Percentiles rank a stretch among this genome's conserved stretches.
Evolutionary conservation across 768 basidiomycete species (phyloP).

Genomic region (Lyophyllum decastes): DNA sequence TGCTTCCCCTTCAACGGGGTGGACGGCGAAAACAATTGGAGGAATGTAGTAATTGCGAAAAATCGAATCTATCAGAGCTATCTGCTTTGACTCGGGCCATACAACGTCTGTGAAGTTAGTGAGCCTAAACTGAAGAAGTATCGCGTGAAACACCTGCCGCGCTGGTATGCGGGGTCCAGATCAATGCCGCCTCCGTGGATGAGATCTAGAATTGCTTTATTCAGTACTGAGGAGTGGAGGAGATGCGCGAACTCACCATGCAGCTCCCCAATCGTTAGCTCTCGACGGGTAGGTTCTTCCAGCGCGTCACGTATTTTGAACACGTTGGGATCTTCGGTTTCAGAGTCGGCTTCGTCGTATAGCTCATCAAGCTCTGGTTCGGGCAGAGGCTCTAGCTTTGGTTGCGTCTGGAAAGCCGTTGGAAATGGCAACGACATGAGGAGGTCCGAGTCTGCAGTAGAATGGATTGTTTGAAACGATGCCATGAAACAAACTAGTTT

Average conservation of each 20-base stretch:
- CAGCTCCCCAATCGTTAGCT: slow-evolving; percentile 44
- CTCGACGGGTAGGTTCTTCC: slow-evolving; percentile 37
- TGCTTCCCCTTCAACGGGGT: slow-evolving; percentile 43
- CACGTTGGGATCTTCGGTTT: slow-evolving; percentile 36
- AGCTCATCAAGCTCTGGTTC: slow-evolving; percentile 50
- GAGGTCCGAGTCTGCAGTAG: not conserved
- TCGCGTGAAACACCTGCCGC: slow-evolving; percentile 42
- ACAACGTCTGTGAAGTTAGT: slow-evolving; percentile 61
- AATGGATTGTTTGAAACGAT: slow-evolving; percentile 5
- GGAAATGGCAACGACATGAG: not conserved
- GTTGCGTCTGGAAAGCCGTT: slow-evolving; percentile 10
- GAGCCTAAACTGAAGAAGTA: not conserved
- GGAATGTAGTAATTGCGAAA: slow-evolving; percentile 80
- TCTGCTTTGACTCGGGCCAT: slow-evolving; percentile 72
- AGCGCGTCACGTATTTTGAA: slow-evolving; percentile 48
- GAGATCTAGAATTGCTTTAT: slow-evolving; percentile 36
- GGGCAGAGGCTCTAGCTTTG: slow-evolving; percentile 18
- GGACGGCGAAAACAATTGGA: slow-evolving; percentile 73
- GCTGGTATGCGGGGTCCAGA: slow-evolving; percentile 70
- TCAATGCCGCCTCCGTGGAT: slow-evolving; percentile 75
- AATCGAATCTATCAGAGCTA: slow-evolving; percentile 74
- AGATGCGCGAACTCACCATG: slow-evolving; percentile 41
- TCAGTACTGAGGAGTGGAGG: not conserved
- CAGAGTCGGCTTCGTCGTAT: slow-evolving; percentile 43
- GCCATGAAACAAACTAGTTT: slow-evolving; percentile 2